Evolutionary conservation across 2,329 filamentous ascomycete species (phyloP).

Genomic region (Dothidotthia symphoricarpi): DNA sequence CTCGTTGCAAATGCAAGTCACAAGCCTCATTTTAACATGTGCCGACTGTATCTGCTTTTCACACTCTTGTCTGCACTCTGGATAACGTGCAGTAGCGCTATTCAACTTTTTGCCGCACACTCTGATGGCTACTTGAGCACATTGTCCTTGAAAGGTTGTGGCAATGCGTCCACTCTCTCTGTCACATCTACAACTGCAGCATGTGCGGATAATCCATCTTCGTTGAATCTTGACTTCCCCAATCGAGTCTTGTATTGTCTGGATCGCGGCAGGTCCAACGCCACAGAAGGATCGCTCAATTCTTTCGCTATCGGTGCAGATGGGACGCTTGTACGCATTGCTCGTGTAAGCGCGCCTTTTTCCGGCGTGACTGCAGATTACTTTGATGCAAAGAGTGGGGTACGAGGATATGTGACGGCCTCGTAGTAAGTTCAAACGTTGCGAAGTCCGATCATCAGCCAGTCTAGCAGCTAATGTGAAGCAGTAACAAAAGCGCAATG

Average conservation of each 20-base stretch:
- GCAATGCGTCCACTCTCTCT: slow-evolving; percentile 5
- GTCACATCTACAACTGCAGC: slow-evolving; percentile 8
- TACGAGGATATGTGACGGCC: slow-evolving; percentile 9
- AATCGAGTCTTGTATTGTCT: slow-evolving; percentile 15
- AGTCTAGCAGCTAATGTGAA: not conserved
- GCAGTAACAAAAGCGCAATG: slow-evolving; percentile 11
- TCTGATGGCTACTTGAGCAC: slow-evolving; percentile 15
- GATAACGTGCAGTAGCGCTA: not conserved
- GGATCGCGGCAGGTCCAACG: slow-evolving; percentile 10
- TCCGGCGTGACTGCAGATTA: slow-evolving; percentile 13
- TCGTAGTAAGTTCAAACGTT: slow-evolving; percentile 15
- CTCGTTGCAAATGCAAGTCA: too few species aligned
- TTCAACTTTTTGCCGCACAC: slow-evolving; percentile 14
- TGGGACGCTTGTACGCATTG: slow-evolving; percentile 7
- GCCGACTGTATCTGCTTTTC: too few species aligned
- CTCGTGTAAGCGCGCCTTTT: slow-evolving; percentile 11
- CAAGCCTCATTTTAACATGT: too few species aligned
- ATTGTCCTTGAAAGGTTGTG: slow-evolving; percentile 3
- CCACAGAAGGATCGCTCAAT: slow-evolving; percentile 11
- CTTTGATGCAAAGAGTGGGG: slow-evolving; percentile 3
- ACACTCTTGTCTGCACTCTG: slow-evolving; percentile 2
- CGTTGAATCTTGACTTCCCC: slow-evolving; percentile 10
- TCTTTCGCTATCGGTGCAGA: slow-evolving; percentile 6
- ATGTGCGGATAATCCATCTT: slow-evolving; percentile 11
- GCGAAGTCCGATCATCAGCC: too few species aligned